phyloP scores from a whole-genome alignment of 176 grass and related monocot genomes.

The Oryza nivara region DNA sequence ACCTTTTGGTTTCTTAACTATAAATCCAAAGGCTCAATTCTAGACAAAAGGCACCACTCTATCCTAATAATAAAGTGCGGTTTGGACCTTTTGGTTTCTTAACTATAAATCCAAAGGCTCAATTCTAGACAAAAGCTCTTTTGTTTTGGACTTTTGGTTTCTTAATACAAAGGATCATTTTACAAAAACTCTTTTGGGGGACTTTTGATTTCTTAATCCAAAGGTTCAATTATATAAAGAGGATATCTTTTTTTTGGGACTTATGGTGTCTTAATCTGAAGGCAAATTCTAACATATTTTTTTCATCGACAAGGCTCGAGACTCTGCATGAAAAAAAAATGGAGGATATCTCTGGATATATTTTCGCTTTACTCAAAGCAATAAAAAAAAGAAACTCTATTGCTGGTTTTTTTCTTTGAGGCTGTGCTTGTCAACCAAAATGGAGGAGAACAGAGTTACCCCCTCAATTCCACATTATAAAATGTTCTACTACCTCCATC shows the following conservation, averaged over 20 bases:
- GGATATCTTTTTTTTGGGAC: not conserved
- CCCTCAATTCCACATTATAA: no score
- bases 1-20: not conserved
- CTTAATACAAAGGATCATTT: not conserved
- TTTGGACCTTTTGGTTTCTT: not conserved
- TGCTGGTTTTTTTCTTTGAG: no score
- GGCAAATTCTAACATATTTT: not conserved
- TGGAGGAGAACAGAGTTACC: no score
- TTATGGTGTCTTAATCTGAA: not conserved
- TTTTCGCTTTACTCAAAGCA: no score
- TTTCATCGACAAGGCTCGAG: not conserved
- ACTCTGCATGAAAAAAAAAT: not conserved
- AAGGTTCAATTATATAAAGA: not conserved
- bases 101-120: not conserved
- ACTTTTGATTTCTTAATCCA: not conserved
- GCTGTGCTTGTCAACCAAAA: no score
- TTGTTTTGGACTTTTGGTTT: not conserved
- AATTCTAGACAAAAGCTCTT: no score
- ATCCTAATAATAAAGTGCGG: not conserved
- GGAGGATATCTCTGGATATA: no score
- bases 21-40: no score
- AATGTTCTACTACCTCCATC: no score
- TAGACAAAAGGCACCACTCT: not conserved
- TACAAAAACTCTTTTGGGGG: no score
- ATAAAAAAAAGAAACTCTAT: no score